phyloP scores from a whole-genome alignment of 1,139 yeast species.

The Debaryomyces sp. region DNA sequence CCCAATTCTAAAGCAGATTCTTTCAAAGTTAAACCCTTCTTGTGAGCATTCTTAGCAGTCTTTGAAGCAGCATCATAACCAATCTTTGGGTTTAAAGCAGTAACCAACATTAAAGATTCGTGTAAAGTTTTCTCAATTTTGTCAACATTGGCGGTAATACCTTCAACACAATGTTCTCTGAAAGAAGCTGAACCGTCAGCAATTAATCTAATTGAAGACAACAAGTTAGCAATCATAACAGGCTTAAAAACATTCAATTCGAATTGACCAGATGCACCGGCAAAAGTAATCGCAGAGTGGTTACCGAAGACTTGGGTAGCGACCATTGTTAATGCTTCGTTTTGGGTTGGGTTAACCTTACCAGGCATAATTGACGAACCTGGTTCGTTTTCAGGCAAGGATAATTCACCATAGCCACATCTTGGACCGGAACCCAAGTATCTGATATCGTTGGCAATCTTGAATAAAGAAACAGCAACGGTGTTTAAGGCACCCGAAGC shows the following conservation, averaged over 20 bases:
- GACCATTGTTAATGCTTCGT: conserved; percentile 98
- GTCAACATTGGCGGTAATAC: conserved; percentile 85
- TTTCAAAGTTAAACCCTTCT: conserved; percentile 94
- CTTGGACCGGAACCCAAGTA: conserved; percentile 99
- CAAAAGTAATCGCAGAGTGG: conserved; percentile 91
- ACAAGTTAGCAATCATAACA: conserved; percentile 86
- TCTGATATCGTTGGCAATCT: conserved; percentile 97
- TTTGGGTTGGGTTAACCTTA: conserved; percentile 98
- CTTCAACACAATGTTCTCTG: conserved; percentile 93
- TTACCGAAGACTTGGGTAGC: conserved; percentile 98
- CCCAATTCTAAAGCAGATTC: conserved; percentile 91
- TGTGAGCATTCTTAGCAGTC: conserved; percentile 98
- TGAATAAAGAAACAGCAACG: conserved; percentile 87
- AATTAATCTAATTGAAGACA: conserved; percentile 81
- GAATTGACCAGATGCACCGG: conserved; percentile 98
- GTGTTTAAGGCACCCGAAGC: conserved; percentile 97
- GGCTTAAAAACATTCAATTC: conserved; percentile 99
- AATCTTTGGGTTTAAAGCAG: conserved; percentile 97
- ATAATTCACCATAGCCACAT: conserved; percentile 96
- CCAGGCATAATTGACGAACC: conserved; percentile 99
- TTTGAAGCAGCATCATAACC: conserved; percentile 97
- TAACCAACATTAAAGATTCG: conserved; percentile 96
- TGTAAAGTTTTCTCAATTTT: conserved; percentile 85
- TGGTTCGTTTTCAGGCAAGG: conserved; percentile 97
- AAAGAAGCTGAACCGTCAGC: conserved; percentile 90